Evolutionary conservation across 2,329 filamentous ascomycete species (phyloP), one percentile per base, ranked within the genome.

Genomic region (Aureobasidium melanogenum): DNA sequence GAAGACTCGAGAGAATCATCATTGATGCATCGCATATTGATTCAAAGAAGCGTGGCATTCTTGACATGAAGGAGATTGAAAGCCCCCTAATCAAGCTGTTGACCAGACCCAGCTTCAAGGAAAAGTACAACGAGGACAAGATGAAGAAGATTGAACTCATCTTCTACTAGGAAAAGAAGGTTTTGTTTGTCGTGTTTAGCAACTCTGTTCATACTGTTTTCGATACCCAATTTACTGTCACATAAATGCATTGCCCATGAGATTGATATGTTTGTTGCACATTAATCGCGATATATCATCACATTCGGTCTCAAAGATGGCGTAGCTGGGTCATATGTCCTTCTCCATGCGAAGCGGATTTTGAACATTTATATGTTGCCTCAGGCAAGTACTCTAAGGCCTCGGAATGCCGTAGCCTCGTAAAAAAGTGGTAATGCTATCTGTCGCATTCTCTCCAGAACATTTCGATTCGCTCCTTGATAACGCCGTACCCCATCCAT

Each of bases 61-160:
- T 96, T 73, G 94, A 97, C 70, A 97, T 97, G 90, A 91, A 89
- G 73, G 94, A 99, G 64, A 90, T 90, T 0, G 87, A 92, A 77
- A 80, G 91, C 69, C 89, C 91, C 7, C 80, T 97, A 51, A 83
- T 90, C 48, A 82, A 84, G 64, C 84, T 96, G 71, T 77, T 99
- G 55, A 82, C 86, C 36, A 80, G 85, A 60, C 77, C 83, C 17
- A 86, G 89, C 68, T 82, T 97, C 67, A 87, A 85, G 72, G 84
- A 85, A 55, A 81, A 85, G 64, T 95, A 91, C 34, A 71, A 70
- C 26, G 44, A 30, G 28, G 81, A 81, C 2, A 66, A 69, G 58
- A 77, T 81, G 62, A 81, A 84, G 67, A 81, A 79, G 67, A 71
- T 80, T 46, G 74, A 79, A 62, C 70, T 89, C 69, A 70, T 89